Conservation (phyloP, 768 basidiomycete genomes). For the Ramaria sp. region DNA sequence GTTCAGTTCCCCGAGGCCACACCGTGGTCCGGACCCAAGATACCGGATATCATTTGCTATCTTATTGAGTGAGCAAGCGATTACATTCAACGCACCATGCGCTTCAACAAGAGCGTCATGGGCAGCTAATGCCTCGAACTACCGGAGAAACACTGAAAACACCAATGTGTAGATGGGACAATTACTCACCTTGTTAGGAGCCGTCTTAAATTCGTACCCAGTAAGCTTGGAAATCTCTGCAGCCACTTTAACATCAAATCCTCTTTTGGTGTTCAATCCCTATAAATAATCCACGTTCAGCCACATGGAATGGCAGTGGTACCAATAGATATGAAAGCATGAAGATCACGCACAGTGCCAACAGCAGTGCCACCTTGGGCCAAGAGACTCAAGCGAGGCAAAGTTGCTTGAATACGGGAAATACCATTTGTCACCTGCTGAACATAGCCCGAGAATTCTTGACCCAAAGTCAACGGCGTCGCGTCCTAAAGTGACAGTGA, state of each 20-base stretch:
- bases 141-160: conserved; percentile 5
- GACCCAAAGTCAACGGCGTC: conserved; percentile 92
- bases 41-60: conserved; percentile 99
- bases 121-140: conserved; percentile 98
- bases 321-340: not conserved
- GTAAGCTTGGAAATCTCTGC: conserved; percentile 85
- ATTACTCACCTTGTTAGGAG: conserved; percentile 81
- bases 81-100: conserved; percentile 90
- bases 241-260: conserved; percentile 93
- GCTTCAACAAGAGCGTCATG: conserved; percentile 98
- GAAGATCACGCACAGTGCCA: conserved; percentile 66
- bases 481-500: conserved; percentile 55
- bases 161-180: not conserved
- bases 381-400: conserved; percentile 79
- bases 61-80: conserved; percentile 98
- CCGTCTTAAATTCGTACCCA: conserved; percentile 86
- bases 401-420: conserved; percentile 63
- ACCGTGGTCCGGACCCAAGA: conserved; percentile 95
- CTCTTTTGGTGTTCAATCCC: conserved; percentile 95
- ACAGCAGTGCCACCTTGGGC: conserved; percentile 99
- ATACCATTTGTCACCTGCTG: conserved; percentile 90
- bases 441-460: conserved; percentile 98
- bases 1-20: conserved; percentile 89
- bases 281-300: conserved; percentile 20
- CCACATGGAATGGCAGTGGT: not conserved